phyloP scores from a whole-genome alignment of 2,329 filamentous ascomycete genomes.

The Fusarium temperatum region DNA sequence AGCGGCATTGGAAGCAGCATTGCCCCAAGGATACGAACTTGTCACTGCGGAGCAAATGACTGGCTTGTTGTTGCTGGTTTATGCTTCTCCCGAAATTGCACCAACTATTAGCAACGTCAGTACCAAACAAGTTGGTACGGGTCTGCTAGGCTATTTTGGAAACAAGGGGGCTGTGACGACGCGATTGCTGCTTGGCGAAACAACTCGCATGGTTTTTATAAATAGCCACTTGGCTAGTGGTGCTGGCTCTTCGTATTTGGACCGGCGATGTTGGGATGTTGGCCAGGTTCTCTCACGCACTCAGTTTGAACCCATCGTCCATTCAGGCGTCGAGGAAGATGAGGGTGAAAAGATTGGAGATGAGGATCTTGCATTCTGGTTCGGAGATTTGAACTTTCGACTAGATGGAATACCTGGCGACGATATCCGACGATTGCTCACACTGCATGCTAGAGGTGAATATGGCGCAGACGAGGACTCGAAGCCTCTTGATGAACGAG shows the following conservation, averaged over 20 bases:
- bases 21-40: conserved; percentile 80
- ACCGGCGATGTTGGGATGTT: conserved; percentile 90
- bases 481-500: conserved; percentile 56
- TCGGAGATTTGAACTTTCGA: conserved; percentile 95
- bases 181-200: conserved; percentile 86
- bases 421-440: conserved; percentile 85
- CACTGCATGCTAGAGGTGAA: conserved; percentile 82
- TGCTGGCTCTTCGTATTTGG: conserved; percentile 77
- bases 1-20: conserved; percentile 73
- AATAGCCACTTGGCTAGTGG: conserved; percentile 94
- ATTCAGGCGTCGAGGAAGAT: conserved; percentile 71
- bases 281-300: conserved; percentile 79
- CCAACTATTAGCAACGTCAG: conserved; percentile 83
- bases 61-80: conserved; percentile 84
- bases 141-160: conserved; percentile 90
- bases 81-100: conserved; percentile 80
- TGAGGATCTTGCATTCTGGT: conserved; percentile 95
- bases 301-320: conserved; percentile 77
- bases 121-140: conserved; percentile 85
- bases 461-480: conserved; percentile 65
- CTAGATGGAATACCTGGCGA: conserved; percentile 88
- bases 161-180: conserved; percentile 93
- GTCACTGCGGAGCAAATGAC: conserved; percentile 86
- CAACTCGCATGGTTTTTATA: conserved; percentile 87
- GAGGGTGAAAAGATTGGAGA: conserved; percentile 79